Conservation (phyloP, 768 basidiomycete genomes). For the Phallus indusiatus region DNA sequence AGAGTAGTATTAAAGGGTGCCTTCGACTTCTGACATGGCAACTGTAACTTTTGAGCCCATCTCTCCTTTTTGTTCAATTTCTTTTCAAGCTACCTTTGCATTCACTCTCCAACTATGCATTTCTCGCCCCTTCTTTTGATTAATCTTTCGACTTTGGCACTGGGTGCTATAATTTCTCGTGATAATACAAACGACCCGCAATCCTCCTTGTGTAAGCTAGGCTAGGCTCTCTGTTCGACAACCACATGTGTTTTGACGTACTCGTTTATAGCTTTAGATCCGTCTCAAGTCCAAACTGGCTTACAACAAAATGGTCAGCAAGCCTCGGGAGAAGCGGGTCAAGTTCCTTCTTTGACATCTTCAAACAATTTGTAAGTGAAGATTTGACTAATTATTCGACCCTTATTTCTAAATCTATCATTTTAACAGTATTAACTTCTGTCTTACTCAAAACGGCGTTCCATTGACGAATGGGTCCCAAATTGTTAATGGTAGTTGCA, state of each 20-base stretch:
- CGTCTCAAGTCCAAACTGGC: conserved; percentile 36
- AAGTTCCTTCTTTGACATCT: conserved; percentile 43
- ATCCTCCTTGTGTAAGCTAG: neutral
- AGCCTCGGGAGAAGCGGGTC: conserved; percentile 28
- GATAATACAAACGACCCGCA: neutral
- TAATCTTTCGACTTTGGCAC: neutral
- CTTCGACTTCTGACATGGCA: too few relatives aligned
- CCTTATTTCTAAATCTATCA: too few relatives aligned
- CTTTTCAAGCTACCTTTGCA: neutral
- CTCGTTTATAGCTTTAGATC: conserved; percentile 31
- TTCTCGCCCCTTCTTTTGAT: neutral
- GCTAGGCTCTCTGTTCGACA: neutral
- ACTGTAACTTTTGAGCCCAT: too few relatives aligned
- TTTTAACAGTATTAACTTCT: conserved; percentile 6
- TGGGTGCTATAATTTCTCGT: neutral
- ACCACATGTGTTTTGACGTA: neutral
- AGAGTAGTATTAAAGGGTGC: too few relatives aligned
- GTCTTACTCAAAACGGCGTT: conserved; percentile 17
- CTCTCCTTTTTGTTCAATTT: neutral
- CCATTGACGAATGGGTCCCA: conserved; percentile 35
- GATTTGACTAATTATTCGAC: neutral
- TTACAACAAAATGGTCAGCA: conserved; percentile 43
- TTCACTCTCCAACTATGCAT: neutral
- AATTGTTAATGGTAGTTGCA: conserved; percentile 33
- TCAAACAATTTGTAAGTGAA: conserved; percentile 41